These are phyloP conservation scores for Metschnikowia colocasiae DNA, from an alignment of 805 yeast species.

Conservation along the genomic window DNA sequence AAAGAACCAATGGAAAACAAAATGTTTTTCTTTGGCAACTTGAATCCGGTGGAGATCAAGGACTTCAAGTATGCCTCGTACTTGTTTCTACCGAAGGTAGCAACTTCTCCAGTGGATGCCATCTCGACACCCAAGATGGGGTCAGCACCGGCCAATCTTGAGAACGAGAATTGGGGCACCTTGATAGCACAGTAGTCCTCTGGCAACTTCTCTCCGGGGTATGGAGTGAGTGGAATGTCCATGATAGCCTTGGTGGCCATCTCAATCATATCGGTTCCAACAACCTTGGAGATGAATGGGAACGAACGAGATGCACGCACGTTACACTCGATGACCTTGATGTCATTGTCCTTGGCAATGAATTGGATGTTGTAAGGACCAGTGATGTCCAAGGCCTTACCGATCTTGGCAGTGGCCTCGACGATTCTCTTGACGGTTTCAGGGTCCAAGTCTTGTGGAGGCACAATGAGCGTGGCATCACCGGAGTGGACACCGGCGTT, in stretches of 20 bases:
- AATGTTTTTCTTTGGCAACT: slow-evolving; percentile 90
- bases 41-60: slow-evolving; percentile 91
- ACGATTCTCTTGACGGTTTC: slow-evolving; percentile 90
- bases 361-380: slow-evolving; percentile 98
- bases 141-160: slow-evolving; percentile 95
- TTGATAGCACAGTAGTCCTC: slow-evolving; percentile 93
- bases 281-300: slow-evolving; percentile 97
- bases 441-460: slow-evolving; percentile 91
- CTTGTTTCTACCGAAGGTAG: slow-evolving; percentile 92
- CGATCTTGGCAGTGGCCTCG: slow-evolving; percentile 93
- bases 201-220: slow-evolving; percentile 86
- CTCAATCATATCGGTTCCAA: slow-evolving; percentile 93
- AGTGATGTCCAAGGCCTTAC: slow-evolving; percentile 88
- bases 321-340: slow-evolving; percentile 97
- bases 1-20: slow-evolving; percentile 92
- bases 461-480: slow-evolving; percentile 95
- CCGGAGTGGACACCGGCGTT: slow-evolving; percentile 99
- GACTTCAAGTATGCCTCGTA: slow-evolving; percentile 97
- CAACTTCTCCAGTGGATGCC: slow-evolving; percentile 99
- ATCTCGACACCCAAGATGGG: slow-evolving; percentile 97
- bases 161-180: slow-evolving; percentile 97
- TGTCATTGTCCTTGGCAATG: slow-evolving; percentile 91
- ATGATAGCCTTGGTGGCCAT: slow-evolving; percentile 94
- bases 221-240: slow-evolving; percentile 83
- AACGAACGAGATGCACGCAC: slow-evolving; percentile 99